phyloP scores from a whole-genome alignment of 345 rosid species.

The Arabidopsis thaliana region TAIR10.1 NC_003074.8:21921001-21921500 shows the following conservation, averaged over 20 bases:
- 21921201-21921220: background rate
- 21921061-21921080: slow-evolving; percentile 61
- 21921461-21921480: slow-evolving; percentile 11
- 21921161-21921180: background rate
- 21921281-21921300: slow-evolving; percentile 47
- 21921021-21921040: slow-evolving; percentile 54
- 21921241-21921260: background rate
- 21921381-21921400: slow-evolving; percentile 66
- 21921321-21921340: slow-evolving; percentile 96
- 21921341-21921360: slow-evolving; percentile 73
- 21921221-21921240: background rate
- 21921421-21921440: slow-evolving; percentile 92
- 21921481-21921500: slow-evolving; percentile 1
- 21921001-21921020: slow-evolving; percentile 51
- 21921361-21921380: slow-evolving; percentile 68
- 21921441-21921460: slow-evolving; percentile 69
- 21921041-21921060: slow-evolving; percentile 52
- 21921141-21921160: background rate
- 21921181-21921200: background rate
- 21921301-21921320: slow-evolving; percentile 68
- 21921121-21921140: slow-evolving; percentile 67
- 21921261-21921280: slow-evolving; percentile 34
- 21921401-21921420: slow-evolving; percentile 72
- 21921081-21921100: slow-evolving; percentile 80
- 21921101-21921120: slow-evolving; percentile 82